Conservation (phyloP, 108 stramenopile species). For the Bacterosira constricta region DNA sequence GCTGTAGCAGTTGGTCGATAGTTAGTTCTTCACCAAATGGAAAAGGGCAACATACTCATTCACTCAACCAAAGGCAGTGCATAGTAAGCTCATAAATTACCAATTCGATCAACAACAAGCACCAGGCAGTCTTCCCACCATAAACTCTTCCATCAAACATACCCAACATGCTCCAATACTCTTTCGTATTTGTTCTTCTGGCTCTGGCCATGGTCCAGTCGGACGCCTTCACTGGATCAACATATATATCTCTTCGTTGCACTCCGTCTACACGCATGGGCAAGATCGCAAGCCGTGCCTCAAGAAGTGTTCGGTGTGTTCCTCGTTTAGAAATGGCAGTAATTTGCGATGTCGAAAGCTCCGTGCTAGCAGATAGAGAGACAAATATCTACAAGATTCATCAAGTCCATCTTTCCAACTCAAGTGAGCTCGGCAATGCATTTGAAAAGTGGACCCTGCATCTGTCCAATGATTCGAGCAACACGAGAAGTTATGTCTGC, state of each 20-base stretch:
- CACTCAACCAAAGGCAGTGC: too few relatives aligned
- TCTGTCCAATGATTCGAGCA: slow-evolving; percentile 8
- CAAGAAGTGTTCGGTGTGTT: neutral
- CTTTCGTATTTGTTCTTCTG: too few relatives aligned
- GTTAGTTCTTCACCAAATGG: too few relatives aligned
- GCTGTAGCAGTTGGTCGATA: too few relatives aligned
- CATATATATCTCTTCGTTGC: neutral
- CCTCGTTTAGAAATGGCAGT: neutral
- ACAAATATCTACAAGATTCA: neutral
- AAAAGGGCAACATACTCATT: too few relatives aligned
- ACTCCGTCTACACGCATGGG: neutral
- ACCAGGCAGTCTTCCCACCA: too few relatives aligned
- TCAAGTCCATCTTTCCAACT: neutral
- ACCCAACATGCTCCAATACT: too few relatives aligned
- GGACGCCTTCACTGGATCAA: neutral
- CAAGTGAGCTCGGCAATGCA: neutral
- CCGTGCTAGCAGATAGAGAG: neutral
- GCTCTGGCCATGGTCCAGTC: neutral
- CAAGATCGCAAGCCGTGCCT: neutral
- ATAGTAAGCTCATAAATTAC: too few relatives aligned
- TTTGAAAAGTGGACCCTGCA: slow-evolving; percentile 8
- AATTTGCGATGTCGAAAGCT: neutral
- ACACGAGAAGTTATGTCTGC: slow-evolving; percentile 4
- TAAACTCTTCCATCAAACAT: too few relatives aligned
- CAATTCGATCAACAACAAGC: too few relatives aligned